Percentiles rank a stretch among this genome's conserved stretches.
Conservation (phyloP, 306 rosid genomes). For the Lagenaria siceraria region DNA sequence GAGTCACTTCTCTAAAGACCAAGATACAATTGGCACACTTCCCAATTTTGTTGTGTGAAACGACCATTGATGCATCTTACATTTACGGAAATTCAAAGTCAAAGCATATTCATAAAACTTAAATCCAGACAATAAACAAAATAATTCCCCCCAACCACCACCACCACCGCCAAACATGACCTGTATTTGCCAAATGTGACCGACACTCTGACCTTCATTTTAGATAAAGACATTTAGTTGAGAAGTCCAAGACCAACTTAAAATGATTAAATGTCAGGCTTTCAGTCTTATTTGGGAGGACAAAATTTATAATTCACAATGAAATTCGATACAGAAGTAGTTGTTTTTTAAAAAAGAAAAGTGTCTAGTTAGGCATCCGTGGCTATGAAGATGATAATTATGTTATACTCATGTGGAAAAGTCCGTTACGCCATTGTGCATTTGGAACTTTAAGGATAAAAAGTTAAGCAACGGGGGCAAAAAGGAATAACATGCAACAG, state of each 20-base stretch:
- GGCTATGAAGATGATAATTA: not conserved
- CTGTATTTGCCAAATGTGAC: not conserved
- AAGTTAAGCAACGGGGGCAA: not conserved
- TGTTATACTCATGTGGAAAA: not conserved
- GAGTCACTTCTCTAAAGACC: not conserved
- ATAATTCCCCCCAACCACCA: slow-evolving; percentile 1
- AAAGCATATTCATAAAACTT: not conserved
- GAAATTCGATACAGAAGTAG: not conserved
- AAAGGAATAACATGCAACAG: not conserved
- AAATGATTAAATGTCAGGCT: not conserved
- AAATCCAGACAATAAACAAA: not conserved
- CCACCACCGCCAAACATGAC: not conserved
- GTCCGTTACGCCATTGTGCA: not conserved
- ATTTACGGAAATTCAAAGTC: not conserved
- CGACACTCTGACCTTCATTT: not conserved
- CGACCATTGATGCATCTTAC: not conserved
- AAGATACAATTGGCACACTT: not conserved
- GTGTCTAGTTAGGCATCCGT: not conserved
- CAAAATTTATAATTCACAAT: not conserved
- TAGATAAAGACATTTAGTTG: not conserved
- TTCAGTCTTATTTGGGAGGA: not conserved
- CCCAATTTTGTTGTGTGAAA: not conserved
- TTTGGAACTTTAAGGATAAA: not conserved
- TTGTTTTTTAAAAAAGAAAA: not conserved
- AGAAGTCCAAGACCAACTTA: not conserved